Percentiles rank a stretch among this genome's conserved stretches.
phyloP scores from a whole-genome alignment of 208 protist species.

The Angomonas desouzai region DNA sequence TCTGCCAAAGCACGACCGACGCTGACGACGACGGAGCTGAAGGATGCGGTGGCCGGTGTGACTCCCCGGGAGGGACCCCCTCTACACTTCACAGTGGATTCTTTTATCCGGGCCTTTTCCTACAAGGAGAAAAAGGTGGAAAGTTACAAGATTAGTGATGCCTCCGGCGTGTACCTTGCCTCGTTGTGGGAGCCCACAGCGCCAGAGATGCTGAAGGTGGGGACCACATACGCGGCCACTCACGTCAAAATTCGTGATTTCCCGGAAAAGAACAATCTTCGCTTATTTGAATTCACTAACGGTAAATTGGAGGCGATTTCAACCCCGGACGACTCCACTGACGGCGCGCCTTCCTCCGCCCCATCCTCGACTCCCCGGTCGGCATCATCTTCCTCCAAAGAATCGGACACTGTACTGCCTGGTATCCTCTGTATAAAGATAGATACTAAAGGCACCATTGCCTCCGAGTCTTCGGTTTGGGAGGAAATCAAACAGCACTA shows the following conservation, averaged over 20 bases:
- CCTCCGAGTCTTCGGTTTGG: constrained; percentile 74
- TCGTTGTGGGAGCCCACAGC: constrained; percentile 48
- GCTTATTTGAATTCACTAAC: constrained; percentile 56
- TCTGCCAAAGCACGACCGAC: constrained; percentile 11
- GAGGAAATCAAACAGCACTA: constrained; percentile 82
- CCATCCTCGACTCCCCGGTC: background rate
- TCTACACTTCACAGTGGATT: constrained; percentile 48
- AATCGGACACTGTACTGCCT: constrained; percentile 11
- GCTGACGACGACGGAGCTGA: constrained; percentile 20
- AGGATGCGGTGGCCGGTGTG: constrained; percentile 22
- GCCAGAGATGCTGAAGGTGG: constrained; percentile 24
- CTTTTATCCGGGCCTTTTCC: constrained; percentile 56
- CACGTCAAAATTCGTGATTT: constrained; percentile 57
- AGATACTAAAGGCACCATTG: constrained; percentile 85
- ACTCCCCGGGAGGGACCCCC: constrained; percentile 18
- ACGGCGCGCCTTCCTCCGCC: background rate
- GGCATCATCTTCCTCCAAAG: background rate
- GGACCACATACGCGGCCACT: constrained; percentile 49
- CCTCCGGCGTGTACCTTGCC: constrained; percentile 58
- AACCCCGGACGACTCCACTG: background rate
- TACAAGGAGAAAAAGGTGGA: constrained; percentile 60
- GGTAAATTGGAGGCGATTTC: background rate
- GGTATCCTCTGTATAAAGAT: constrained; percentile 68
- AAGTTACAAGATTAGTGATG: constrained; percentile 78
- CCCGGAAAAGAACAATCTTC: constrained; percentile 43